phyloP scores from a whole-genome alignment of 73 alveolate species.

The Durusdinium trenchii region DNA sequence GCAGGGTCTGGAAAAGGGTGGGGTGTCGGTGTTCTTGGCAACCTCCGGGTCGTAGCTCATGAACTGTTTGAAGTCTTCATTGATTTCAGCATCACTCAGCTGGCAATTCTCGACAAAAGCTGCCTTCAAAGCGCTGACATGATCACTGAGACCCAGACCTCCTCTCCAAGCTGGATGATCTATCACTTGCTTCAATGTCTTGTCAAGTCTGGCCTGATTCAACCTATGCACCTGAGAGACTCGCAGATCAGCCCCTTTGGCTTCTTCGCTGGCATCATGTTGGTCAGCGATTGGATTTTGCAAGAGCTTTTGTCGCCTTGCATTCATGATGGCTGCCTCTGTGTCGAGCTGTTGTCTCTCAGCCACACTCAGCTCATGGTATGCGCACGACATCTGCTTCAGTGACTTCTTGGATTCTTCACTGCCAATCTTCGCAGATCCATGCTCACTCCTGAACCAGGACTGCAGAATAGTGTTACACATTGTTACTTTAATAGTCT shows the following conservation, averaged over 20 bases:
- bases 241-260: background rate
- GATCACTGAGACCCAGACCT: slow-evolving; percentile 1
- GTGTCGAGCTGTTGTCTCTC: background rate
- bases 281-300: background rate
- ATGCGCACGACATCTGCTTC: background rate
- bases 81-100: background rate
- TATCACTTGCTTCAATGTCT: background rate
- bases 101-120: background rate
- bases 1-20: background rate
- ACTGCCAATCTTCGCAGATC: background rate
- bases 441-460: background rate
- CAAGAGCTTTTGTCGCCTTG: background rate
- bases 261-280: background rate
- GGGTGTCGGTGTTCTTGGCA: background rate
- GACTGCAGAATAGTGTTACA: too few species aligned
- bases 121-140: background rate
- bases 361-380: background rate
- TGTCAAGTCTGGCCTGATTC: background rate
- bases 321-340: background rate
- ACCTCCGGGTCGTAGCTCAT: background rate
- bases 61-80: background rate
- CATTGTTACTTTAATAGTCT: too few species aligned
- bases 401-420: background rate
- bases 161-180: background rate
- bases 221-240: background rate